phyloP scores from a whole-genome alignment of 1,284 basidiomycete genomes.

The Ceratobasidium sp. region DNA sequence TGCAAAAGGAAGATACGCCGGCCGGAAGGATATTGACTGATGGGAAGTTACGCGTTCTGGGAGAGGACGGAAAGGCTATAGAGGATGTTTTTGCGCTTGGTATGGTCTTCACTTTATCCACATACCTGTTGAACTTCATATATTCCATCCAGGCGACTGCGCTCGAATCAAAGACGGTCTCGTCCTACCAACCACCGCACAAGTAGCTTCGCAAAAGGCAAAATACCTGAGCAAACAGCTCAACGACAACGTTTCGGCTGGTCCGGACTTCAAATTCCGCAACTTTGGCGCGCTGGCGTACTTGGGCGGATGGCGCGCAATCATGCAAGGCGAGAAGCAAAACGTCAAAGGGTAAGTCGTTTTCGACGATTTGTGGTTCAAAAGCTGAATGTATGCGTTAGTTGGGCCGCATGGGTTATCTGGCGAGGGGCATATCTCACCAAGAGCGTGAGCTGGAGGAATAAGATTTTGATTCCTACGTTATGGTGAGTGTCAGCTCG shows the following conservation, averaged over 20 bases:
- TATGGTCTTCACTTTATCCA: conserved; percentile 58
- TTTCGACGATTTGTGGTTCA: conserved; percentile 49
- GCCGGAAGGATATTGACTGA: conserved; percentile 63
- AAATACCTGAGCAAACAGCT: conserved; percentile 78
- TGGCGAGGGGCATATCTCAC: conserved; percentile 87
- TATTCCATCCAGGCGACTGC: conserved; percentile 74
- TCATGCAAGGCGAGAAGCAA: conserved; percentile 65
- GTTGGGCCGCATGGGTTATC: conserved; percentile 75
- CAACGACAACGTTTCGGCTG: conserved; percentile 62
- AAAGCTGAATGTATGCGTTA: conserved; percentile 55
- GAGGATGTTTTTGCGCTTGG: conserved; percentile 66
- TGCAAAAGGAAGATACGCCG: conserved; percentile 72
- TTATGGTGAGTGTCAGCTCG: conserved; percentile 8
- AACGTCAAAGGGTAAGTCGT: conserved; percentile 66
- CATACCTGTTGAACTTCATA: conserved; percentile 58
- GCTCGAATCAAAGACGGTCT: conserved; percentile 85
- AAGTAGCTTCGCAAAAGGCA: conserved; percentile 87
- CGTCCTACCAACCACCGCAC: conserved; percentile 86
- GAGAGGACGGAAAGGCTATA: conserved; percentile 67
- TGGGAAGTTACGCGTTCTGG: conserved; percentile 39
- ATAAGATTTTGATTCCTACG: conserved; percentile 66
- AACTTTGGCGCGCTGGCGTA: conserved; percentile 85
- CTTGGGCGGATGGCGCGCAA: conserved; percentile 76
- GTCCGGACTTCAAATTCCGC: conserved; percentile 73
- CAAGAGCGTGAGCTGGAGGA: conserved; percentile 80